Base-by-base conservation (phyloP, 1,139 yeast genomes). In the Suhomyces anneliseae region DNA sequence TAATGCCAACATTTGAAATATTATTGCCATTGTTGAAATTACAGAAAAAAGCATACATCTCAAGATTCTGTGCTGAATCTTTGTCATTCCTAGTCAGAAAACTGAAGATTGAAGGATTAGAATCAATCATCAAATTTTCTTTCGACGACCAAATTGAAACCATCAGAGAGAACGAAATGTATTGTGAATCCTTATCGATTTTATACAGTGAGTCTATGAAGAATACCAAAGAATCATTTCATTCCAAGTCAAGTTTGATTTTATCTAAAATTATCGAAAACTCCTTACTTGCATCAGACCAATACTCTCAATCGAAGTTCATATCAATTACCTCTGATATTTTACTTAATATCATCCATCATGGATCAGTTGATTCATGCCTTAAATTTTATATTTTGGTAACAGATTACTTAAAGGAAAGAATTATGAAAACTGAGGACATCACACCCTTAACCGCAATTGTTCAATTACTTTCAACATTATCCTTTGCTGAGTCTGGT, bases 61-160 rank as follows among this genome's bases (percentile, higher is more conserved):
- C 90, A 1, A 74, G 96, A 51, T 93, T 92, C 59, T 84, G 96
- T 33, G 92, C 97, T 0, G 98, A 93, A 64, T 93, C 97, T 0
- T 66, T 93, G 43, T 88, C 97, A 0, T 93, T 87, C 57, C 72
- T 93, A 50, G 72, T 93, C 10, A 80, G 95, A 61, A 90, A 89
- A 63, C 78, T 87, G 57, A 74, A 74, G 15, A 63, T 74, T 0
- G 76, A 74, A 1, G 70, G 79, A 6, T 67, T 90, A 40, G 59
- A 63, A 2, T 54, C 60, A 0, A 78, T 87, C 38, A 68, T 87
- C 7, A 59, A 68, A 1, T 79, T 73, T 54, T 72, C 86, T 6
- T 72, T 89, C 44, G 58, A 65, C n/a, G 79, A 79, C 31, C 74
- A 80, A 34, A 60, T 62, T 14, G 66, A 60, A 3, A 45, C 56